Base-by-base conservation (phyloP, 192 early-diverging fungal genomes). In the Coemansia aciculifera region DNA sequence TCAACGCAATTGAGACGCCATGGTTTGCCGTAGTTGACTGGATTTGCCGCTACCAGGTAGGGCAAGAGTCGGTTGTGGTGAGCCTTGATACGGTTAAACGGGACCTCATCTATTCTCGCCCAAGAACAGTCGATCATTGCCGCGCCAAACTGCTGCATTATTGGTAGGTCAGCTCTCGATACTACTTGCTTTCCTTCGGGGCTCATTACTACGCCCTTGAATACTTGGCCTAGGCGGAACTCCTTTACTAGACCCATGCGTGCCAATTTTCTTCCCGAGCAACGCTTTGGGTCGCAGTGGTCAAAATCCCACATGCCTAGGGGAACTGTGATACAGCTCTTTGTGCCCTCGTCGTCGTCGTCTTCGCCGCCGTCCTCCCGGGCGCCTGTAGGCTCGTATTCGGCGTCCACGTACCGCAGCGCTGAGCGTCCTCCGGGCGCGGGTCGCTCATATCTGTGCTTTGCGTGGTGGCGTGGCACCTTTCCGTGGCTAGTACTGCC, bases 271-370 rank as follows among this genome's bases (percentile, higher is more conserved):
- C 91, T 90, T 59, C 98, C 96, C 3, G 94, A 97, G 80, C 96
- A 98, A 17, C 96, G 89, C 79, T 97, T 96, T 1, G 98, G 98
- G 75, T 99, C 98, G 84, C 96, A 98, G 75, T 99, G 98, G 63
- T 93, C 93, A 86, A 99, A 99, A 79, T 99, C 98, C 94, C 92
- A 93, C 91, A 93, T 92, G 56, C 84, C 89, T 13, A 93, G 77
- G 13, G 91, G 88, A 74, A 93, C 75, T 0, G 70, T 29, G 9
- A 81, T 72, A 21, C n/a, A 36, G 17, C 51, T 62, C 62, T 43
- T 67, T 38, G 48, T 23, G 27, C 54, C 59, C 21, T 36, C 59
- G 5, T 27, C 63, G 1, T 17, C 3, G 4, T 17, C 3, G 0
- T 56, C 72, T 3, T 23, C 10, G 17, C 12, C 23, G n/a, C 32